Evolutionary conservation across 257 asterid species (phyloP).

Genomic region (Parsonsia alboflavescens): DNA sequence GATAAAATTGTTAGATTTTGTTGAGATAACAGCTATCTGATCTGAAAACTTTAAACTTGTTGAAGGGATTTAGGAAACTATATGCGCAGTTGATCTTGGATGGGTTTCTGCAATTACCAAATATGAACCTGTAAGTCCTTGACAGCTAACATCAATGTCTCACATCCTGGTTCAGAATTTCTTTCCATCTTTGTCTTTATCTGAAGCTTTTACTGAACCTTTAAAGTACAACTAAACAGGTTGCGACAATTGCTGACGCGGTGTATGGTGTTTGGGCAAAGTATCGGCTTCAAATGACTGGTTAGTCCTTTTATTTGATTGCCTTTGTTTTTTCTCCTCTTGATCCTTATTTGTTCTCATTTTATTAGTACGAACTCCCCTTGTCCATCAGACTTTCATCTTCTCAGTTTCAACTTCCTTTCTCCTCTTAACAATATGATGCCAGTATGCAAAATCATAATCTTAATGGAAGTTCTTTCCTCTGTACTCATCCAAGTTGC

Average conservation of each 20-base stretch:
- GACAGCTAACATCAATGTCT: neutral
- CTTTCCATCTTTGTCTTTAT: neutral
- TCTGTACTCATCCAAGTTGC: neutral
- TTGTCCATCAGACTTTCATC: neutral
- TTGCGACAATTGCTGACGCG: slow-evolving; percentile 67
- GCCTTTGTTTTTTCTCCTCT: neutral
- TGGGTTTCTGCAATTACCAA: slow-evolving; percentile 89
- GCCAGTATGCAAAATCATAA: neutral
- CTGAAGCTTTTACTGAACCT: neutral
- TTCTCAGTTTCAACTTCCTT: neutral
- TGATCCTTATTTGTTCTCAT: neutral
- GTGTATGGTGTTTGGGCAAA: slow-evolving; percentile 84
- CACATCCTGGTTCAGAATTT: neutral
- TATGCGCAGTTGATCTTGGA: slow-evolving; percentile 82
- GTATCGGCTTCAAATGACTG: slow-evolving; percentile 83
- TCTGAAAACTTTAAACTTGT: neutral
- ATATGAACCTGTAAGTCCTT: slow-evolving; percentile 72
- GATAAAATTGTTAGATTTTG: neutral
- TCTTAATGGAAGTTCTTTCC: neutral
- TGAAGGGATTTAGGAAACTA: slow-evolving; percentile 75
- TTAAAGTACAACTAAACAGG: slow-evolving; percentile 28
- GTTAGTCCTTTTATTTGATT: slow-evolving; percentile 21
- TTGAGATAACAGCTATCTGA: neutral
- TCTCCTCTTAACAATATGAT: neutral
- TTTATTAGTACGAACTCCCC: neutral